Conservation (phyloP, 2,329 filamentous ascomycete species). For the Arthrobotrys iridis region DNA sequence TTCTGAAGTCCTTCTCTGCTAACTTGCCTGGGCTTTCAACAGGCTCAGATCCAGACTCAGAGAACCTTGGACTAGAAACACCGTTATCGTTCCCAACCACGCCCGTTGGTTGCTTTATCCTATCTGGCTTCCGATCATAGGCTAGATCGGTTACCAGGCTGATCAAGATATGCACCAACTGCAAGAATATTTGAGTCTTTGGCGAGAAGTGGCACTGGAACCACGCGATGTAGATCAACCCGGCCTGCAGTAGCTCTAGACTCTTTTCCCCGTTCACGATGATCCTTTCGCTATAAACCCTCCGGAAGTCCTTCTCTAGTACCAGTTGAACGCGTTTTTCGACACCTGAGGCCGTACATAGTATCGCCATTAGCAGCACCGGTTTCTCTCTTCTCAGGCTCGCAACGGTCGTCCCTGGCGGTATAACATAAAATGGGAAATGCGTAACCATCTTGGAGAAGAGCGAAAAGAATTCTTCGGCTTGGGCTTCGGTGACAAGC, state of each 20-base stretch:
- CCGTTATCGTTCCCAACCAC: neutral
- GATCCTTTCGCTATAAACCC: conserved; percentile 68
- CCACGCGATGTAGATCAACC: conserved; percentile 70
- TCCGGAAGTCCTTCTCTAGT: conserved; percentile 70
- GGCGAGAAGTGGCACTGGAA: conserved; percentile 61
- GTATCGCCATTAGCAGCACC: conserved; percentile 68
- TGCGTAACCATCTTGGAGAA: conserved; percentile 64
- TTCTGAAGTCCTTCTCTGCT: conserved; percentile 34
- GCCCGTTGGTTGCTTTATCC: conserved; percentile 7
- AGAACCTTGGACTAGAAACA: conserved; percentile 18
- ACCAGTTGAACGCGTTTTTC: conserved; percentile 67
- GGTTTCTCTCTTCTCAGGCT: conserved; percentile 65
- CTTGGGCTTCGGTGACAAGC: conserved; percentile 60
- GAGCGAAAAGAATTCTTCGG: conserved; percentile 63
- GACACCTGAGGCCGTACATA: conserved; percentile 66
- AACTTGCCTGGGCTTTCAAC: conserved; percentile 16
- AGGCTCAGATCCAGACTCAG: conserved; percentile 15
- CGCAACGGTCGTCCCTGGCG: conserved; percentile 63
- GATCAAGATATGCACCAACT: conserved; percentile 60
- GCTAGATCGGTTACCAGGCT: conserved; percentile 60
- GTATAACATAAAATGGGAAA: conserved; percentile 64
- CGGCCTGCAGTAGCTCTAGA: conserved; percentile 68
- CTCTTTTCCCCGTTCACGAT: conserved; percentile 69
- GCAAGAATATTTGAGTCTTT: conserved; percentile 59
- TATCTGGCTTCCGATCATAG: conserved; percentile 54